These are phyloP conservation scores for Glycine tomentella DNA, from an alignment of 306 rosid species.

Conservation along the genomic window DNA sequence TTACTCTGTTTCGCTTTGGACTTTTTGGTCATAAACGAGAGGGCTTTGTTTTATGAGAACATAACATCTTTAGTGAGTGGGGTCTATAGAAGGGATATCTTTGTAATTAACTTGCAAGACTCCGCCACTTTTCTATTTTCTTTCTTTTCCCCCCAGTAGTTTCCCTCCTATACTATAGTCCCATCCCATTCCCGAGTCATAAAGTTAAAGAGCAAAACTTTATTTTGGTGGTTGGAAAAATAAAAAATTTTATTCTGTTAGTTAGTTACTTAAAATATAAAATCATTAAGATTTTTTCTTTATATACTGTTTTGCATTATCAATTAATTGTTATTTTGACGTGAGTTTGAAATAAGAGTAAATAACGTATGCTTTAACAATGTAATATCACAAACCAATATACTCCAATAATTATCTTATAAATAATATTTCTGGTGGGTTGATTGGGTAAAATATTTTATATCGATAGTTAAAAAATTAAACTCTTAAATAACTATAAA, in stretches of 20 bases:
- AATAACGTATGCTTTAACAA: no score
- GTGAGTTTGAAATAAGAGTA: no score
- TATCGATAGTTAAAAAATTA: no score
- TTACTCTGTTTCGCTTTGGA: not conserved
- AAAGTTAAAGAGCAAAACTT: conserved; percentile 17
- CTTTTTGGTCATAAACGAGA: not conserved
- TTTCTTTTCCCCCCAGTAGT: no score
- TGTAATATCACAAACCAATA: no score
- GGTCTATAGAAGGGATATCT: not conserved
- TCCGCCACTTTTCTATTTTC: not conserved
- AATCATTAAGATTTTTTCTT: no score
- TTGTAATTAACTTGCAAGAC: not conserved
- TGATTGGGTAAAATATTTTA: no score
- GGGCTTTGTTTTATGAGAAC: not conserved
- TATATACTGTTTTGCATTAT: no score
- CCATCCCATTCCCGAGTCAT: not conserved
- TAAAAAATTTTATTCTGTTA: not conserved
- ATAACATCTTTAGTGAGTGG: not conserved
- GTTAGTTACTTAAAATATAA: not conserved
- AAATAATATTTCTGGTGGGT: no score
- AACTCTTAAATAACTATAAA: no score
- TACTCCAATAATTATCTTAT: no score
- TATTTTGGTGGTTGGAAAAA: not conserved
- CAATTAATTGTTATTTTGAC: no score
- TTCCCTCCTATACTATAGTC: not conserved